Base-by-base conservation (phyloP, 2,329 filamentous ascomycete genomes). In the Cladophialophora bantiana region DNA sequence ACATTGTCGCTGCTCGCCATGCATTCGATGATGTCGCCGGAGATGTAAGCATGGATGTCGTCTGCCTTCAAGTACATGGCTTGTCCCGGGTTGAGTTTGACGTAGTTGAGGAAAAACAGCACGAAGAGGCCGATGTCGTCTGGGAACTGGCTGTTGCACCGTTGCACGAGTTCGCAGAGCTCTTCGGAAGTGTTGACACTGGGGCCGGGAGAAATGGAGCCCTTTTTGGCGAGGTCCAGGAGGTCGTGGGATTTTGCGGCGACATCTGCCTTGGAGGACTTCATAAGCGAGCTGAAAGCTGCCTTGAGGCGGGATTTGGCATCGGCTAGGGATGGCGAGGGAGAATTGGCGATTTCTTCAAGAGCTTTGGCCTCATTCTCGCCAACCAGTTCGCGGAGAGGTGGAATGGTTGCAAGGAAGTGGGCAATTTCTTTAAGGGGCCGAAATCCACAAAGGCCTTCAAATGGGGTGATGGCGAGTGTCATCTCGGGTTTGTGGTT, bases 401-500 rank as follows among this genome's bases (percentile, higher is more conserved):
- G 81, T 38, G 87, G 83, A 3, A 93, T 84, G 5, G 83, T 85
- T 57, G 88, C 81, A 36, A 96, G 83, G 78, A 98, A 98, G 77
- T 96, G 92, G 0, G 88, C 84, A 69, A 98, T 95, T 80, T 99
- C 94, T 4, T 82, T 83, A 26, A 97, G 83, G 0, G 95, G 95
- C 9, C 95, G 88, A 84, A 99, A 99, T 38, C 95, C 95, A 75
- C 95, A 99, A 38, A 99, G 86, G 0, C 95, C 95, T 77, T 98
- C 94, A 72, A 99, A 99, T 0, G 93, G 90, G 0, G 95, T 98
- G 74, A 99, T 90, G 69, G 95, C 95, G 78, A 99, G 97, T 69
- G 95, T 94, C 95, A 99, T 99, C 81, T 99, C 95, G 38, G 95
- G 95, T 82, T 99, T 99, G 85, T 99, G 95, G 82, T 99, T 99